Conservation (phyloP, 768 basidiomycete genomes). For the Rhizopogon vesiculosus region DNA sequence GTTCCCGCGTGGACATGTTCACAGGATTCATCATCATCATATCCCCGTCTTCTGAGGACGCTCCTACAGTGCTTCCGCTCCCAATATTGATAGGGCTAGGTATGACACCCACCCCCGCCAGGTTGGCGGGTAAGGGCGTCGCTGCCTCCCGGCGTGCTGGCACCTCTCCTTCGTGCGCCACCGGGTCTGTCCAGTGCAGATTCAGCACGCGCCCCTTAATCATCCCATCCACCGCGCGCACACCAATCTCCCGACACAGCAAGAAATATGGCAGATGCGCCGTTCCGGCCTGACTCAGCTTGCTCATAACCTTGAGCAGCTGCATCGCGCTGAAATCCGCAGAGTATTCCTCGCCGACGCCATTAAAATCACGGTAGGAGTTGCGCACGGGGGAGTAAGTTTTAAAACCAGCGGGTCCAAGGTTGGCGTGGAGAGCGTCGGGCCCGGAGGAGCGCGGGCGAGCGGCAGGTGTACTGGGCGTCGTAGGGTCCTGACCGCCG, state of each 20-base stretch:
- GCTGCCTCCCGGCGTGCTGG: constrained; percentile 22
- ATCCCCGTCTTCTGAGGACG: constrained; percentile 40
- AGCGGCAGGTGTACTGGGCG: constrained; percentile 26
- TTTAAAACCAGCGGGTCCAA: constrained; percentile 61
- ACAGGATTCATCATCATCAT: constrained; percentile 39
- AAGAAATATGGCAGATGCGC: constrained; percentile 74
- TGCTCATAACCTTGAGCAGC: constrained; percentile 76
- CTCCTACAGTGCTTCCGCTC: constrained; percentile 36
- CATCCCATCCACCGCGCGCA: constrained; percentile 81
- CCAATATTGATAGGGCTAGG: constrained; percentile 6
- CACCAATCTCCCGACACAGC: constrained; percentile 80
- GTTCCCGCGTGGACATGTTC: constrained; percentile 36
- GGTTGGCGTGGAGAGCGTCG: constrained; percentile 52
- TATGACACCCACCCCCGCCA: constrained; percentile 25
- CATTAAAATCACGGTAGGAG: constrained; percentile 10
- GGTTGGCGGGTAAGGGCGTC: constrained; percentile 21
- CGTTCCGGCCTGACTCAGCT: constrained; percentile 60
- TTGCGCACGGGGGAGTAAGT: constrained; percentile 42
- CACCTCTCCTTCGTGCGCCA: constrained; percentile 47
- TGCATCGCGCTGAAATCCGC: constrained; percentile 77
- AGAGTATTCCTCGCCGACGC: constrained; percentile 40
- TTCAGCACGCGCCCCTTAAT: constrained; percentile 72
- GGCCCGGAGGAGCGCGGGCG: constrained; percentile 31
- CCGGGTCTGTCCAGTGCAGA: constrained; percentile 70
- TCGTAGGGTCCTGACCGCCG: constrained; percentile 27